Evolutionary conservation across 2,329 filamentous ascomycete genomes (phyloP), one percentile per base, ranked within the genome.

Genomic region (Sphaerulina musiva): DNA sequence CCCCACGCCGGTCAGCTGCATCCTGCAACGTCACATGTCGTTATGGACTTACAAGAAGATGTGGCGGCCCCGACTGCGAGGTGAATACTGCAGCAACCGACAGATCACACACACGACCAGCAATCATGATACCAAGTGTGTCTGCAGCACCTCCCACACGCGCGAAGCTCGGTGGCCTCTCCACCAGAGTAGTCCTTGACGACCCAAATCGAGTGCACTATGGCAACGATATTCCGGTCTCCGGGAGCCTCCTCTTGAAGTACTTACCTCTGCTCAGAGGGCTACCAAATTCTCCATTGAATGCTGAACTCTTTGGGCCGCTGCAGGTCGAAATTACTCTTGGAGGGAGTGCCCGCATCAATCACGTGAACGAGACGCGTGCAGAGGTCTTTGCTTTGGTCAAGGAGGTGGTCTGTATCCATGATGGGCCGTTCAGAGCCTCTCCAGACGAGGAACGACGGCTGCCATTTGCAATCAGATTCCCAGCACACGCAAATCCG

Each of bases 21-120:
- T 41, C 84, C 85, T 0, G 65, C 26, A 38, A 38, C 34, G 34
- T 38, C 34, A 38, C 34, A 11, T 38, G 34, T n/a, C 34, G 34
- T 29, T 29, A 29, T 29, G 48, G 65, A 9, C 58, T 66, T 14
- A 38, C 34, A 38, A 11, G 12, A 38, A n/a, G 12, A 9, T 38
- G 10, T n/a, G 4, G 10, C 8, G 12, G 12, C 34, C 34, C 34
- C 34, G 5, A n/a, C 4, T 38, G 34, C 4, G 12, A 38, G 10
- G 34, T 29, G 26, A 29, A 29, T 29, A 7, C 26, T 38, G 34
- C 12, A 38, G 34, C 10, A n/a, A 38, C 8, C 12, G 1, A 11
- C 12, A 38, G 12, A n/a, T 4, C 10, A 11, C 34, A 38, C 10
- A 9, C 10, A 10, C 34, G 10, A 11, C 6, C 34, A n/a, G 10